Percentiles rank a stretch among this genome's conserved stretches.
These are phyloP conservation scores for Cercospora sesami DNA, from an alignment of 2,329 filamentous ascomycete species.

Conservation along the genomic window DNA sequence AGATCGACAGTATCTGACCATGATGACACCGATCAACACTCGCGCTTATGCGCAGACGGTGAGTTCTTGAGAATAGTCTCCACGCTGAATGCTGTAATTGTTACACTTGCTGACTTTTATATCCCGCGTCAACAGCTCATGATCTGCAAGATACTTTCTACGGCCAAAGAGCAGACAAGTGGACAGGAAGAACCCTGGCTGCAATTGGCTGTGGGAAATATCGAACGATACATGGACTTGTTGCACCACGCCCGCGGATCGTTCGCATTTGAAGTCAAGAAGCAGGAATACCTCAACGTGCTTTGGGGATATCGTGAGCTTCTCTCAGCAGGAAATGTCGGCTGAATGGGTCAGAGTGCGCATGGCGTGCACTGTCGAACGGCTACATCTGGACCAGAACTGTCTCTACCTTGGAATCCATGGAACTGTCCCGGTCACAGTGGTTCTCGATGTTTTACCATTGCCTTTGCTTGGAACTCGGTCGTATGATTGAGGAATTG, in stretches of 20 bases:
- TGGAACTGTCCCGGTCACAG: not conserved
- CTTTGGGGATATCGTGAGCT: not conserved
- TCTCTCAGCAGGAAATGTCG: not conserved
- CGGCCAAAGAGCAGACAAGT: not conserved
- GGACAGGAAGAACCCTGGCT: not conserved
- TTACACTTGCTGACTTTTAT: not conserved
- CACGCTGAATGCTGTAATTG: not conserved
- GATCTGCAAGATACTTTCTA: not conserved
- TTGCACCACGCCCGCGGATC: constrained; percentile 2
- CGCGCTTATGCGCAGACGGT: not conserved
- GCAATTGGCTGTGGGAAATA: not conserved
- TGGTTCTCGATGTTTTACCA: not conserved
- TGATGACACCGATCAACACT: not conserved
- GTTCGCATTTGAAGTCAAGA: not conserved
- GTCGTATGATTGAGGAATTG: not conserved
- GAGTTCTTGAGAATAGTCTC: not conserved
- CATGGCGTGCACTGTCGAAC: not conserved
- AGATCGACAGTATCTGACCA: not conserved
- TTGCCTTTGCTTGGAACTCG: not conserved
- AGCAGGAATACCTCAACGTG: constrained; percentile 2
- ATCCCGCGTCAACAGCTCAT: not conserved
- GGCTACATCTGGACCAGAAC: not conserved
- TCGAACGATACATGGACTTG: constrained; percentile 9
- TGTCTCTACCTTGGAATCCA: not conserved
- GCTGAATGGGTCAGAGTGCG: not conserved